phyloP scores from a whole-genome alignment of 2,329 filamentous ascomycete species.

The Cladosporium phlei region DNA sequence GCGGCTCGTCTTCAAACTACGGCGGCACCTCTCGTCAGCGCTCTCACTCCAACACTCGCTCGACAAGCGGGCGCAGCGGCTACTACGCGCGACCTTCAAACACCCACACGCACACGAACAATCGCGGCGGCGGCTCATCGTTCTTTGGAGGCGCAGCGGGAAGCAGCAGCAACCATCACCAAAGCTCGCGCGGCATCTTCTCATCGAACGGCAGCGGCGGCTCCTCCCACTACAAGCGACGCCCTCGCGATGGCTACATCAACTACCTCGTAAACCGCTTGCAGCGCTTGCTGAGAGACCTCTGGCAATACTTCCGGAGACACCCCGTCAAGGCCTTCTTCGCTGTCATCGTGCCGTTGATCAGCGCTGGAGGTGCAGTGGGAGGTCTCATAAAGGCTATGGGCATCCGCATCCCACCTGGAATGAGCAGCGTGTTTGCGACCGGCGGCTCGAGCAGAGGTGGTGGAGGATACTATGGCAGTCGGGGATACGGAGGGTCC shows the following conservation, averaged over 20 bases:
- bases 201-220: conserved; percentile 33
- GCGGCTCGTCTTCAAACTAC: conserved; percentile 24
- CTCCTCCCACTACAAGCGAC: conserved; percentile 69
- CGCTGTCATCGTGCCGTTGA: conserved; percentile 77
- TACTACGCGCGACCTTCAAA: conserved; percentile 25
- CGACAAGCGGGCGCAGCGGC: conserved; percentile 18
- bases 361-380: conserved; percentile 72
- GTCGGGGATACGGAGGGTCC: conserved; percentile 38
- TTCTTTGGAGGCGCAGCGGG: conserved; percentile 21
- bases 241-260: conserved; percentile 73
- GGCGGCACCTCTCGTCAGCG: conserved; percentile 22
- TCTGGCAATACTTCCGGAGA: conserved; percentile 73
- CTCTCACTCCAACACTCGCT: conserved; percentile 16
- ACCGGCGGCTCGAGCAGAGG: conserved; percentile 24
- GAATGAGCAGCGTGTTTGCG: conserved; percentile 20
- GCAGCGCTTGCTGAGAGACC: conserved; percentile 71
- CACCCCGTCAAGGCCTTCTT: conserved; percentile 89
- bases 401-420: conserved; percentile 70
- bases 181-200: conserved; percentile 27
- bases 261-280: conserved; percentile 68
- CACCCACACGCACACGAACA: no score
- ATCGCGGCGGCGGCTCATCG: conserved; percentile 14
- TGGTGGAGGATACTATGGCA: conserved; percentile 42
- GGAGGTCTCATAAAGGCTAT: conserved; percentile 72
- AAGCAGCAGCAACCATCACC: not conserved